Conservation (phyloP, 2,329 filamentous ascomycete genomes). For the Aspergillus ochraceoroseus region DNA sequence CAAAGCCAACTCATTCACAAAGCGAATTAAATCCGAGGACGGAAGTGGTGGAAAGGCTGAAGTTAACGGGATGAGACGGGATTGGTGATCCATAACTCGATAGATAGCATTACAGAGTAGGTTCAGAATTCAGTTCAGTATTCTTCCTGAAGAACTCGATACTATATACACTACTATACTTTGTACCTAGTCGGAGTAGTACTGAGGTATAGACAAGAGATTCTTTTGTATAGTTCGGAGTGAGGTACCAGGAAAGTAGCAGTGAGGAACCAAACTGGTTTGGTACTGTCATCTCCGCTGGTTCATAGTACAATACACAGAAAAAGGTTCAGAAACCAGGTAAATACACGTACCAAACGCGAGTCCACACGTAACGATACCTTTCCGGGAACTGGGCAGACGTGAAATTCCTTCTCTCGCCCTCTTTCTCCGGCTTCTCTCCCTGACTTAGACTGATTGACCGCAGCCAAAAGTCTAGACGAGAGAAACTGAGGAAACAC, state of each 20-base stretch:
- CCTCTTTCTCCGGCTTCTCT: conserved; percentile 15
- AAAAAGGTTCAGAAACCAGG: background rate
- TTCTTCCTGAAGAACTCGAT: too few relatives aligned
- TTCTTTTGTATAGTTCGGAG: too few relatives aligned
- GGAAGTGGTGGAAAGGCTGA: conserved; percentile 12
- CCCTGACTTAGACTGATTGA: conserved; percentile 21
- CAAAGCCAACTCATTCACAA: too few relatives aligned
- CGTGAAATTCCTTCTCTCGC: conserved; percentile 1
- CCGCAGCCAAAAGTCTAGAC: conserved; percentile 25
- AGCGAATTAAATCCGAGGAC: conserved; percentile 13
- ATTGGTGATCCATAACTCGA: conserved; percentile 20
- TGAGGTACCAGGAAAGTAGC: too few relatives aligned
- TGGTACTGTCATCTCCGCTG: background rate
- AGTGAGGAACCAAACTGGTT: background rate
- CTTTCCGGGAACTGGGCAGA: background rate
- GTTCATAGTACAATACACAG: too few relatives aligned
- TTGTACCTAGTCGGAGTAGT: too few relatives aligned
- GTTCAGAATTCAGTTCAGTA: too few relatives aligned
- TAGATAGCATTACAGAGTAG: too few relatives aligned
- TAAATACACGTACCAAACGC: conserved; percentile 10
- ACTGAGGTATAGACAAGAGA: too few relatives aligned
- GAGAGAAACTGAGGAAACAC: conserved; percentile 22
- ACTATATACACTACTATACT: too few relatives aligned
- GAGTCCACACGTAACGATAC: conserved; percentile 9
- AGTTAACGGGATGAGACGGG: conserved; percentile 16